Evolutionary conservation across 2,329 filamentous ascomycete species (phyloP), one percentile per base, ranked within the genome.

Genomic region (Coniella vitis): DNA sequence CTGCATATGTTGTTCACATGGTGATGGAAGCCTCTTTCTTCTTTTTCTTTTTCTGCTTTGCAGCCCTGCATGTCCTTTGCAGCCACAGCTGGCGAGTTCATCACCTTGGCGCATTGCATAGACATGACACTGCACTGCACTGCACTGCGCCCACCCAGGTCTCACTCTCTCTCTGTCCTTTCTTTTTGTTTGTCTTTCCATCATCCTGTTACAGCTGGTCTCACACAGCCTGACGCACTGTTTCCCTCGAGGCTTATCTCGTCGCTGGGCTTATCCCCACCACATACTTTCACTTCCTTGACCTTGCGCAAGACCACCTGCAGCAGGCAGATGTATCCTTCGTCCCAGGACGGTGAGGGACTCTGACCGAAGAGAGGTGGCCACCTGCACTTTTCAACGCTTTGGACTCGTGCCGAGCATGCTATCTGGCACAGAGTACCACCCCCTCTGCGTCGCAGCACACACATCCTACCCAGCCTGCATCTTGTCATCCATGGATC

Each of bases 401-500:
- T 10, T 29, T 29, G 5, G 25, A 5, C 10, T 29, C 25, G 10
- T 5, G 25, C 10, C 25, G 10, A 10, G n/a, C n/a, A n/a, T n/a
- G n/a, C n/a, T 29, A 29, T 29, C 25, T 29, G 25, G n/a, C n/a
- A n/a, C n/a, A n/a, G n/a, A n/a, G 25, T 29, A 10, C 10, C 25
- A 29, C 25, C 25, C 25, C 10, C 25, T n/a, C 16, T 14, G 34
- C 34, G 14, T 36, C 7, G 34, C 34, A 36, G 7, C 4, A 1
- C 25, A n/a, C 12, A 31, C 25, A 29, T 29, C 5, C 25, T 10
- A 29, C 25, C 25, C 25, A 29, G 25, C 25, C 32, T 22, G 7
- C 34, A 40, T 48, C 47, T 47, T 38, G 46, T 46, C 47, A 45
- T 52, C 50, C 51, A 47, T 42, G 47, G 45, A 44, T 38, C 31